Base-by-base conservation (phyloP, 2,329 filamentous ascomycete species). In the Pseudohalonectria lignicola region DNA sequence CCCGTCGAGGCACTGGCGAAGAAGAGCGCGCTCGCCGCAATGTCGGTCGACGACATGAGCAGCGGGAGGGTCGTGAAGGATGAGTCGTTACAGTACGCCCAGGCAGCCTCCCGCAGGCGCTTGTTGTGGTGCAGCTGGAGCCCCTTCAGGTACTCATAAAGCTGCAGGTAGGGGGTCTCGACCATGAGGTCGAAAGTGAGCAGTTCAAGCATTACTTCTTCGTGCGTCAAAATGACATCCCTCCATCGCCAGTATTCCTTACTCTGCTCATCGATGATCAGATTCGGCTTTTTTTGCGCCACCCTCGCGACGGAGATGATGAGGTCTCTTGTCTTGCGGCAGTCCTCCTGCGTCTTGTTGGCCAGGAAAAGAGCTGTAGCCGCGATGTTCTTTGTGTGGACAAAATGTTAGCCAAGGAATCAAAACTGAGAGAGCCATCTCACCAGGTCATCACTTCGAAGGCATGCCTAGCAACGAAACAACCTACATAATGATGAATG, bases 211-310 rank as follows among this genome's bases (percentile, higher is more conserved):
- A 98, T 82, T 31, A 90, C 67, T 55, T 96, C 92, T 61, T 98
- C 92, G 53, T 93, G 86, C 47, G 83, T 81, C 12, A 96, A 66
- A 41, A 98, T 94, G 41, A 82, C 92, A 55, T 98, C 92, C 43
- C 87, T 77, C 92, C 92, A 98, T 52, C 84, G 78, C 92, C 92
- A 98, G 56, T 92, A 98, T 54, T 98, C 92, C 54, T 95, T 96
- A 48, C 84, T 93, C 59, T 96, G 88, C 60, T 96, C 92, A 55
- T 98, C 92, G 37, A 96, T 85, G 39, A 90, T 69, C 42, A 95
- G 74, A 50, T 86, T 84, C 2, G 86, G 71, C 49, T 96, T 90
- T 64, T 98, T 96, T 59, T 95, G 87, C 20, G 90, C 92, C 16
- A 95, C 86, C 47, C 90, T 86, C 43, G 87, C 92, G 50, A 94